phyloP scores from a whole-genome alignment of 371 early-diverging fungal species.

The Mucor plumbeus region DNA sequence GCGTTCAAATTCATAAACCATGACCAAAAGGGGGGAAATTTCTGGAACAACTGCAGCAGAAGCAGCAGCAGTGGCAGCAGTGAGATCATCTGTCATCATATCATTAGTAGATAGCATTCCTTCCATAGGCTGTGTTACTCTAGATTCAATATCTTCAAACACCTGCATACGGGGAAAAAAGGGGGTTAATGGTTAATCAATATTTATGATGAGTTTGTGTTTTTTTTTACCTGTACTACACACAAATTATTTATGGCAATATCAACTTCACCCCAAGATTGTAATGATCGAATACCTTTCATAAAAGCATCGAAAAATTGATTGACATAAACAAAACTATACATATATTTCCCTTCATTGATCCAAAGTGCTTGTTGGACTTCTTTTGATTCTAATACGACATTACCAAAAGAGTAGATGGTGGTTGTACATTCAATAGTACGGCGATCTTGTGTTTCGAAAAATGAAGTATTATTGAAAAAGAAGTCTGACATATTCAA shows the following conservation, averaged over 20 bases:
- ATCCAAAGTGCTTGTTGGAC: slow-evolving; percentile 57
- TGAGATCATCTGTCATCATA: neutral
- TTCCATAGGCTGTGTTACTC: slow-evolving; percentile 10
- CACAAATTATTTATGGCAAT: slow-evolving; percentile 58
- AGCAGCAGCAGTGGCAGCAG: neutral
- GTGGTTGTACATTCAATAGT: slow-evolving; percentile 65
- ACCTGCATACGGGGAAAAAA: slow-evolving; percentile 26
- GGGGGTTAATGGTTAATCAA: neutral
- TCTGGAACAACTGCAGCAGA: neutral
- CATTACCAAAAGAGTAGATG: slow-evolving; percentile 69
- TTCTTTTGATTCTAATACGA: slow-evolving; percentile 64
- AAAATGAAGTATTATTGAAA: slow-evolving; percentile 57
- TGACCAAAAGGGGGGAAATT: slow-evolving; percentile 45
- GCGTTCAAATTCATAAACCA: slow-evolving; percentile 61
- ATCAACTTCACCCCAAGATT: slow-evolving; percentile 59
- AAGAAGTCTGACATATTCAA: slow-evolving; percentile 47
- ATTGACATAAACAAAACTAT: slow-evolving; percentile 62
- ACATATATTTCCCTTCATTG: slow-evolving; percentile 50
- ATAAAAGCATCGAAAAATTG: slow-evolving; percentile 67
- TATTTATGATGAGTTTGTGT: neutral
- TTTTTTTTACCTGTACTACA: slow-evolving; percentile 49
- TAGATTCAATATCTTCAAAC: slow-evolving; percentile 58
- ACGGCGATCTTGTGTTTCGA: slow-evolving; percentile 55
- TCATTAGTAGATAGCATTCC: neutral
- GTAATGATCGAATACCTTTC: slow-evolving; percentile 53